Conservation (phyloP, 108 stramenopile genomes). For the Nitzschia sp. region DNA sequence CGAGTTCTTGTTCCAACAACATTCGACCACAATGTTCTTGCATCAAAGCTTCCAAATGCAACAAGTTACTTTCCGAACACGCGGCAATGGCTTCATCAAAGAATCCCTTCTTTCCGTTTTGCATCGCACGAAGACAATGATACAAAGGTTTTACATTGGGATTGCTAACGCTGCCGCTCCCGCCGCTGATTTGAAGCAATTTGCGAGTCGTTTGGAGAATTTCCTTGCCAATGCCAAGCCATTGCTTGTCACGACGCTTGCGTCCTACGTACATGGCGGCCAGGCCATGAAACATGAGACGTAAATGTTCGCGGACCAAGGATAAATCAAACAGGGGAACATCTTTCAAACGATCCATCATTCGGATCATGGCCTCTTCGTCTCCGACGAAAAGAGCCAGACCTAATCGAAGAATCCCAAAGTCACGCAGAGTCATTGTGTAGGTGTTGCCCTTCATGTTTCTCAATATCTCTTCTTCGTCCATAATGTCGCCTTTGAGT, state of each 20-base stretch:
- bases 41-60: slow-evolving; percentile 38
- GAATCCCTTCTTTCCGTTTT: slow-evolving; percentile 8
- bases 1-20: slow-evolving; percentile 1
- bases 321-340: slow-evolving; percentile 32
- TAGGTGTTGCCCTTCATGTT: slow-evolving; percentile 19
- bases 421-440: slow-evolving; percentile 35
- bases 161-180: too few relatives aligned
- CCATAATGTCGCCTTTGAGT: slow-evolving; percentile 17
- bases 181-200: slow-evolving; percentile 18
- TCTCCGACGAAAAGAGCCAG: slow-evolving; percentile 34
- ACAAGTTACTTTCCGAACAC: slow-evolving; percentile 5
- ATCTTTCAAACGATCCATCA: slow-evolving; percentile 24
- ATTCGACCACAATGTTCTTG: slow-evolving; percentile 33
- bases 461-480: slow-evolving; percentile 20
- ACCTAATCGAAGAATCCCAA: slow-evolving; percentile 19
- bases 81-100: slow-evolving; percentile 27
- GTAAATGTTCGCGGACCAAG: slow-evolving; percentile 17
- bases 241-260: neutral
- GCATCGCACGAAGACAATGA: slow-evolving; percentile 26
- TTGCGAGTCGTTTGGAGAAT: slow-evolving; percentile 3
- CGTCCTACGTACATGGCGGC: slow-evolving; percentile 12
- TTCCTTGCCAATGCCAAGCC: neutral
- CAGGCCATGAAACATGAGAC: slow-evolving; percentile 27
- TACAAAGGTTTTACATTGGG: slow-evolving; percentile 23
- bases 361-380: slow-evolving; percentile 15